Conservation (phyloP, 2,329 filamentous ascomycete species). For the Sphaerulina musiva region DNA sequence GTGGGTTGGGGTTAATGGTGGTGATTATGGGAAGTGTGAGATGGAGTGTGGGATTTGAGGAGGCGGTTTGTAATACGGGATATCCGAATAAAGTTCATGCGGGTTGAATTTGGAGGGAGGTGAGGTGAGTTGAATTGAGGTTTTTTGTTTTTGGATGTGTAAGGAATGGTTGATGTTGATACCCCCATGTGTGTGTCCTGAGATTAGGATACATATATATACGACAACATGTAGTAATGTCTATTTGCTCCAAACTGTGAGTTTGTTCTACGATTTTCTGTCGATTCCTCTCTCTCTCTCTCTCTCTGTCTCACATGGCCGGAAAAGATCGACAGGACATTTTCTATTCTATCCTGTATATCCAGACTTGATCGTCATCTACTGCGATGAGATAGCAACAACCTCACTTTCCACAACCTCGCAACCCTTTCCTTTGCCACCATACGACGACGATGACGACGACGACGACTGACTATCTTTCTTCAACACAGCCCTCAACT, state of each 20-base stretch:
- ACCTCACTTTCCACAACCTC: conserved; percentile 9
- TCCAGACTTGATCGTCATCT: no score
- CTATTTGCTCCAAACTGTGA: background rate
- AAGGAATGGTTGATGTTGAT: no score
- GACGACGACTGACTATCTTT: background rate
- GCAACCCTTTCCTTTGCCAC: conserved; percentile 1
- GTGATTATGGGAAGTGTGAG: conserved; percentile 67
- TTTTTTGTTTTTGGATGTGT: no score
- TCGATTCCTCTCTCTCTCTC: background rate
- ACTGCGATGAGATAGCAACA: background rate
- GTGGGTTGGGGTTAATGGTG: conserved; percentile 55
- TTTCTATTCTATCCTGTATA: no score
- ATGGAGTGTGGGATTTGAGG: conserved; percentile 53
- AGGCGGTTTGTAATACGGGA: conserved; percentile 34
- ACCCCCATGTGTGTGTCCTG: no score
- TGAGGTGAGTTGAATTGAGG: no score
- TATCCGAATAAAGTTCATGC: conserved; percentile 28
- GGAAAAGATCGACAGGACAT: no score
- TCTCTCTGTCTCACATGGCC: background rate
- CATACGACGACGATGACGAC: background rate
- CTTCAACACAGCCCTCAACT: conserved; percentile 13
- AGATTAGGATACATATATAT: no score
- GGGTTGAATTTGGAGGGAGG: no score
- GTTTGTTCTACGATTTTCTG: background rate
- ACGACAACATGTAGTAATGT: background rate